Evolutionary conservation across 768 basidiomycete species (phyloP).

Genomic region (Tylopilus cervinicoccineus): DNA sequence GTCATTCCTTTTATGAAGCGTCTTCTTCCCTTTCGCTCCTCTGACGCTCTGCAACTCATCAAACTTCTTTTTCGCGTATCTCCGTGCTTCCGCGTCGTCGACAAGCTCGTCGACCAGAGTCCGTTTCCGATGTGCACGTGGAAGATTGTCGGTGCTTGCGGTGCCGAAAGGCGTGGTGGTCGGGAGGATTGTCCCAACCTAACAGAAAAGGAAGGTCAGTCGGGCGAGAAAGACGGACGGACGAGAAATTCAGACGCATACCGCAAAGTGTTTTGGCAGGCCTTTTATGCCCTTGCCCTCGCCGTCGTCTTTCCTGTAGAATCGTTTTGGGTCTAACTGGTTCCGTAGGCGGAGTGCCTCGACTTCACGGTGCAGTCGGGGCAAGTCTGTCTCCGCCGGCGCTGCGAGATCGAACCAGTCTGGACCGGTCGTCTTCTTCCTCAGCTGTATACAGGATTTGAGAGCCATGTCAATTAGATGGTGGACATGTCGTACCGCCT

Average conservation of each 20-base stretch:
- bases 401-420: conserved; percentile 89
- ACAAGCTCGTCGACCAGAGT: conserved; percentile 87
- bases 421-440: conserved; percentile 68
- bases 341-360: conserved; percentile 84
- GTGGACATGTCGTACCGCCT: conserved; percentile 47
- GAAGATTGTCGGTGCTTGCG: conserved; percentile 65
- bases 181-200: conserved; percentile 81
- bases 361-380: conserved; percentile 77
- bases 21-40: conserved; percentile 67
- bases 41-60: conserved; percentile 67
- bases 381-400: conserved; percentile 74
- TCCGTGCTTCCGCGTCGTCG: conserved; percentile 79
- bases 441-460: conserved; percentile 42
- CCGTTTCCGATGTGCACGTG: conserved; percentile 66
- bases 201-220: conserved; percentile 9
- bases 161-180: conserved; percentile 70
- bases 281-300: conserved; percentile 84
- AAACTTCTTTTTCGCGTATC: conserved; percentile 92
- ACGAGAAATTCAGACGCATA: conserved; percentile 35
- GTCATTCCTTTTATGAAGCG: conserved; percentile 61
- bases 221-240: conserved; percentile 1
- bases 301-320: conserved; percentile 83
- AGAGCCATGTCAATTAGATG: background rate
- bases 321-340: conserved; percentile 88
- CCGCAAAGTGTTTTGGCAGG: conserved; percentile 87